phyloP scores from a whole-genome alignment of 345 rosid genomes.

The Gossypium australe region DNA sequence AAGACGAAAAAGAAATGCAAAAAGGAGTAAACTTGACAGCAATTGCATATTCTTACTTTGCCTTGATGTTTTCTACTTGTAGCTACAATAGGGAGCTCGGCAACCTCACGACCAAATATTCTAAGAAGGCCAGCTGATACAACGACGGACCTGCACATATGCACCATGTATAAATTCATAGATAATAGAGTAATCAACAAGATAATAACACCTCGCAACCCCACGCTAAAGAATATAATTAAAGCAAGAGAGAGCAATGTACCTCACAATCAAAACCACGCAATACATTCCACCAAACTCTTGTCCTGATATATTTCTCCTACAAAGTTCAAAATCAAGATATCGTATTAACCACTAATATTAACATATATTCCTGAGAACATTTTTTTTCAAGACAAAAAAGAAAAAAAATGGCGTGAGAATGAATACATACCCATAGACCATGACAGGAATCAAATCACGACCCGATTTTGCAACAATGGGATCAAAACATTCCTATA shows the following conservation, averaged over 20 bases:
- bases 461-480: constrained; percentile 83
- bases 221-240: not conserved
- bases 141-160: constrained; percentile 56
- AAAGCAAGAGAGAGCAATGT: constrained; percentile 18
- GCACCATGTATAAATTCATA: not conserved
- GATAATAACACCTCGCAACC: not conserved
- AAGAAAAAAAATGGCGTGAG: not conserved
- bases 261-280: constrained; percentile 73
- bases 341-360: not conserved
- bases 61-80: constrained; percentile 88
- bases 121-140: constrained; percentile 96
- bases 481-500: constrained; percentile 95
- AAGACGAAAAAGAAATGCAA: not conserved
- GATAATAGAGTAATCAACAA: not conserved
- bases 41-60: constrained; percentile 38
- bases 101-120: constrained; percentile 82
- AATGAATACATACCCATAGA: constrained; percentile 67
- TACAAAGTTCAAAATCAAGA: constrained; percentile 28
- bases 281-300: constrained; percentile 94
- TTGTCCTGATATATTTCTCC: constrained; percentile 97
- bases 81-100: constrained; percentile 97
- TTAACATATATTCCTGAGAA: not conserved
- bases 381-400: not conserved
- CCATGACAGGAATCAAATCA: constrained; percentile 98
- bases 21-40: not conserved